Percentiles rank a stretch among this genome's conserved stretches.
Conservation (phyloP, 2,329 filamentous ascomycete genomes). For the Conoideocrella luteorostrata region DNA sequence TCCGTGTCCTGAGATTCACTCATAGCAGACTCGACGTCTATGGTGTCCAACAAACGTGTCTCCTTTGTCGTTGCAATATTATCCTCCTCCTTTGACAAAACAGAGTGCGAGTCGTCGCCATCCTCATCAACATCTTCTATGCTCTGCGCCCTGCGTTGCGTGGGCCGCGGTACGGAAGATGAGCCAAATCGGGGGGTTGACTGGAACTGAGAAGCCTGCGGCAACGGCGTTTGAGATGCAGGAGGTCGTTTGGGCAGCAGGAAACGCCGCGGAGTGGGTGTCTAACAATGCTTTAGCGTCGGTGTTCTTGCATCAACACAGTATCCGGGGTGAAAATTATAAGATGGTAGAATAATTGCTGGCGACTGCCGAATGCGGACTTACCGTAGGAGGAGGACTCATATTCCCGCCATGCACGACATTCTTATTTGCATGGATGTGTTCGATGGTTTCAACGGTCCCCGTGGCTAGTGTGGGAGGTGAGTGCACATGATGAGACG, state of each 20-base stretch:
- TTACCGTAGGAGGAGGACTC: conserved; percentile 6
- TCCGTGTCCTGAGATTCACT: background rate
- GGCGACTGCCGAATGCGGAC: background rate
- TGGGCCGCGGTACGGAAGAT: conserved; percentile 23
- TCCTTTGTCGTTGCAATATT: background rate
- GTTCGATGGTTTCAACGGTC: too few species aligned
- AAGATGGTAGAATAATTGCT: background rate
- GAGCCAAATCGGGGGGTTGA: conserved; percentile 33
- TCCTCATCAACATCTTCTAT: conserved; percentile 29
- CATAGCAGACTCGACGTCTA: conserved; percentile 1
- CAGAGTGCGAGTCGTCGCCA: conserved; percentile 6
- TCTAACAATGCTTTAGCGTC: conserved; percentile 19
- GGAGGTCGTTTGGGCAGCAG: conserved; percentile 28
- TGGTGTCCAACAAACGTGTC: background rate
- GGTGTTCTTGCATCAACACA: background rate
- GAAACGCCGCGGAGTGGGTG: conserved; percentile 33
- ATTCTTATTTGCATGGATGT: background rate
- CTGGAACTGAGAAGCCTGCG: conserved; percentile 24
- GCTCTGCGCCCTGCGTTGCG: conserved; percentile 19
- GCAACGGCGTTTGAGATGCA: conserved; percentile 25
- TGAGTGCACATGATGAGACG: too few species aligned
- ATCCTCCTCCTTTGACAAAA: background rate
- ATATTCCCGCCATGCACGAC: conserved; percentile 1
- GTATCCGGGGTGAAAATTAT: background rate
- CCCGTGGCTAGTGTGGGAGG: too few species aligned